These are phyloP conservation scores for Penicillium italicum DNA, from an alignment of 2,329 filamentous ascomycete genomes.

Conservation along the genomic window DNA sequence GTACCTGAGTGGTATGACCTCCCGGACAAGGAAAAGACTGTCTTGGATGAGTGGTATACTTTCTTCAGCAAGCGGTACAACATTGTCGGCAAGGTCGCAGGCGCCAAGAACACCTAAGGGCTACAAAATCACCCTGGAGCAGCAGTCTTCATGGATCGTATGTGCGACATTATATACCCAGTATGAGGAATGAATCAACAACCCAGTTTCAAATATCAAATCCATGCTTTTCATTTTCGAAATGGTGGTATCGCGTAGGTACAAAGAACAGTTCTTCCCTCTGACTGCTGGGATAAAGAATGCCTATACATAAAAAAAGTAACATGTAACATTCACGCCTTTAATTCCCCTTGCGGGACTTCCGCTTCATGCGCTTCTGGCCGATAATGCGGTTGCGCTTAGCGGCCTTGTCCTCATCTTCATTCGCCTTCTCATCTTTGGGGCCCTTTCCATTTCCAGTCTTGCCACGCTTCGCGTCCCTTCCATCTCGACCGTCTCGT, in stretches of 20 bases:
- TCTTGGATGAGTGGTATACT: conserved; percentile 86
- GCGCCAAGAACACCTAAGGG: conserved; percentile 37
- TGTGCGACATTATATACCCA: conserved; percentile 11
- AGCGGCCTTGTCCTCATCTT: conserved; percentile 54
- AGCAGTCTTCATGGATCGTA: not conserved
- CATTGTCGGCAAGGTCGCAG: conserved; percentile 53
- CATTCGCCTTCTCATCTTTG: conserved; percentile 28
- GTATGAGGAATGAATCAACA: not conserved
- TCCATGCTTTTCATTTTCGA: conserved; percentile 22
- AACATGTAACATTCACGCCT: conserved; percentile 15
- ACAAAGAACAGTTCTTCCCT: conserved; percentile 11
- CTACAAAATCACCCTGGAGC: not conserved
- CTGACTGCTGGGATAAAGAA: conserved; percentile 1
- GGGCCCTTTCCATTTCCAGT: not conserved
- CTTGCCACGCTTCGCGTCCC: conserved; percentile 29
- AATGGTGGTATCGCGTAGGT: conserved; percentile 21
- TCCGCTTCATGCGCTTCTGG: conserved; percentile 74
- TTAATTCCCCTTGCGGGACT: conserved; percentile 52
- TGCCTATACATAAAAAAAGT: conserved; percentile 17
- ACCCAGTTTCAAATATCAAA: conserved; percentile 5
- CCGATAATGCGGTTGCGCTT: conserved; percentile 75
- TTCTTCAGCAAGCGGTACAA: conserved; percentile 98
- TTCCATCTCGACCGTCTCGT: conserved; percentile 9
- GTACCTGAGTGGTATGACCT: conserved; percentile 78
- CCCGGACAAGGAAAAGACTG: conserved; percentile 76